Conservation (phyloP, 495 filamentous ascomycete genomes). For the Polyplosphaeria fusca region DNA sequence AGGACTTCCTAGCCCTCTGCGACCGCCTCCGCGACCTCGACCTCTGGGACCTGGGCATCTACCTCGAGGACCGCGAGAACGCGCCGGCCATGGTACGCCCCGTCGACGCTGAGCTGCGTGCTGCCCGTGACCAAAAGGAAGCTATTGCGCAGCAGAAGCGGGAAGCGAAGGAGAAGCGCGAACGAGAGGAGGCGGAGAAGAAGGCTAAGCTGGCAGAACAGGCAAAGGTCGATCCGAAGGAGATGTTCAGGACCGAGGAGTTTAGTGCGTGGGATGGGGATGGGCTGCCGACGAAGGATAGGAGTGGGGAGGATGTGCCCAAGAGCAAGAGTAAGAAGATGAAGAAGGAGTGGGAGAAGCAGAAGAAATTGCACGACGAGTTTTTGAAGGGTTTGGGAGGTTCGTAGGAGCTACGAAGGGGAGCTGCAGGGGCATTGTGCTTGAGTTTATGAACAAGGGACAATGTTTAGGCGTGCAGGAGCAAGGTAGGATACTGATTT, state of each 20-base stretch:
- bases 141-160: conserved; percentile 52
- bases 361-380: conserved; percentile 80
- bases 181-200: conserved; percentile 51
- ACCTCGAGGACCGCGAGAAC: conserved; percentile 79
- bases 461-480: too few relatives aligned
- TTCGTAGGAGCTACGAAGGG: not conserved
- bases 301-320: conserved; percentile 71
- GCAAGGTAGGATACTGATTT: too few relatives aligned
- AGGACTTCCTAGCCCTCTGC: conserved; percentile 54
- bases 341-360: conserved; percentile 86
- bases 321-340: conserved; percentile 82
- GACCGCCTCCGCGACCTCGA: conserved; percentile 69
- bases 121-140: conserved; percentile 69
- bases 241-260: conserved; percentile 57
- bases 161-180: conserved; percentile 60
- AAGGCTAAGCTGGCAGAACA: conserved; percentile 61
- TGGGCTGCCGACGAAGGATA: conserved; percentile 74
- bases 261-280: conserved; percentile 83
- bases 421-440: too few relatives aligned
- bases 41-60: conserved; percentile 75
- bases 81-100: conserved; percentile 77
- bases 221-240: conserved; percentile 56
- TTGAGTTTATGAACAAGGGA: too few relatives aligned
- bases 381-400: conserved; percentile 40
- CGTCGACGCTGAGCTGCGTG: conserved; percentile 67